phyloP scores from a whole-genome alignment of 805 yeast genomes.

The Metschnikowia cubensis region DNA sequence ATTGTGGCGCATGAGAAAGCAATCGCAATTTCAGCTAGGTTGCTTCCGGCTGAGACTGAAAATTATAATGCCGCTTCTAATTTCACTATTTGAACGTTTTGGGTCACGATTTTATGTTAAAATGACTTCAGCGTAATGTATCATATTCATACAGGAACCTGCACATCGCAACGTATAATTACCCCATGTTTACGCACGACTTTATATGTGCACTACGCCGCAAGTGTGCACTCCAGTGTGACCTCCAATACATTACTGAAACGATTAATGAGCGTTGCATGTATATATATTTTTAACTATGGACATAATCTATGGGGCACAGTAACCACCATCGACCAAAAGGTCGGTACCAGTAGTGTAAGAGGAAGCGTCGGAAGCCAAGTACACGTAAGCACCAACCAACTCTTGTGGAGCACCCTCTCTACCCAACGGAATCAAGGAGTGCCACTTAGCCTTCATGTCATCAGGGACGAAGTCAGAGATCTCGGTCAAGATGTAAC shows the following conservation, averaged over 20 bases:
- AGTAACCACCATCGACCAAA: conserved; percentile 46
- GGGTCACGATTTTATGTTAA: too few relatives aligned
- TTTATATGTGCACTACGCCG: background rate
- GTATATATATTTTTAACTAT: background rate
- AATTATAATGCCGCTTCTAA: background rate
- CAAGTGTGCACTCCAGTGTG: background rate
- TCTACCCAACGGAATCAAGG: conserved; percentile 43
- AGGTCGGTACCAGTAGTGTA: conserved; percentile 45
- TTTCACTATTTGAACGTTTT: too few relatives aligned
- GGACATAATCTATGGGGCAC: conserved; percentile 15
- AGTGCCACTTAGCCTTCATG: conserved; percentile 36
- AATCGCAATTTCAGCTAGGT: background rate
- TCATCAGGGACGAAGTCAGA: conserved; percentile 33
- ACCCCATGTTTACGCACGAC: background rate
- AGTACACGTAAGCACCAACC: conserved; percentile 45
- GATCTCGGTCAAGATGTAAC: conserved; percentile 41
- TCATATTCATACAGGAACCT: background rate
- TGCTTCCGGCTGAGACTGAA: background rate
- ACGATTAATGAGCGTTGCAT: background rate
- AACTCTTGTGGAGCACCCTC: conserved; percentile 41
- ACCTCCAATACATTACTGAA: background rate
- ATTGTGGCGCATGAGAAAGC: background rate
- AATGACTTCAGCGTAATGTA: background rate
- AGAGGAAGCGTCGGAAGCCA: conserved; percentile 43
- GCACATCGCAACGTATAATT: background rate